phyloP scores from a whole-genome alignment of 768 basidiomycete species.

The Trametes sanguinea region DNA sequence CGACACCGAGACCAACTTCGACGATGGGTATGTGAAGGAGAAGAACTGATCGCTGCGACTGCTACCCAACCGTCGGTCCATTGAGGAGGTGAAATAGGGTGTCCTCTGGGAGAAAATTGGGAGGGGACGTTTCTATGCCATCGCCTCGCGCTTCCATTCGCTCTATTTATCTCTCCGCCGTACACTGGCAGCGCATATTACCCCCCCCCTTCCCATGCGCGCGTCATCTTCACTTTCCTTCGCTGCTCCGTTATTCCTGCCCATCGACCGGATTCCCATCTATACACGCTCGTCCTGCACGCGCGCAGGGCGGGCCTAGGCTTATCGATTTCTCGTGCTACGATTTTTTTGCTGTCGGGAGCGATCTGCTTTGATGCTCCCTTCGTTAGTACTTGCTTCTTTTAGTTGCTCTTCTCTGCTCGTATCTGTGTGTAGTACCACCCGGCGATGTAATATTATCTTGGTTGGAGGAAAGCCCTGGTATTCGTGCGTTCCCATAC shows the following conservation, averaged over 20 bases:
- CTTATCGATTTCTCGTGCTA: neutral
- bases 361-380: neutral
- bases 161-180: neutral
- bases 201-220: neutral
- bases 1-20: conserved; percentile 35
- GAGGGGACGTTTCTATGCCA: neutral
- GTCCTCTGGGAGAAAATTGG: neutral
- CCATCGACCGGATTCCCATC: no score
- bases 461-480: neutral
- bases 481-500: no score
- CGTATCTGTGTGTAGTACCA: neutral
- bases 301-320: neutral
- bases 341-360: neutral
- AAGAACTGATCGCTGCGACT: conserved; percentile 16
- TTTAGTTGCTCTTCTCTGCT: neutral
- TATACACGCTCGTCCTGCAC: no score
- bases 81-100: neutral
- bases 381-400: neutral
- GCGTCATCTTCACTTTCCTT: no score
- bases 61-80: no score
- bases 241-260: no score
- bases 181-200: neutral
- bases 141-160: neutral
- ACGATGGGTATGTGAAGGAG: conserved; percentile 21
- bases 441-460: neutral